Evolutionary conservation across 2,329 filamentous ascomycete genomes (phyloP), one percentile per base, ranked within the genome.

Genomic region (Alternaria ventricosa): DNA sequence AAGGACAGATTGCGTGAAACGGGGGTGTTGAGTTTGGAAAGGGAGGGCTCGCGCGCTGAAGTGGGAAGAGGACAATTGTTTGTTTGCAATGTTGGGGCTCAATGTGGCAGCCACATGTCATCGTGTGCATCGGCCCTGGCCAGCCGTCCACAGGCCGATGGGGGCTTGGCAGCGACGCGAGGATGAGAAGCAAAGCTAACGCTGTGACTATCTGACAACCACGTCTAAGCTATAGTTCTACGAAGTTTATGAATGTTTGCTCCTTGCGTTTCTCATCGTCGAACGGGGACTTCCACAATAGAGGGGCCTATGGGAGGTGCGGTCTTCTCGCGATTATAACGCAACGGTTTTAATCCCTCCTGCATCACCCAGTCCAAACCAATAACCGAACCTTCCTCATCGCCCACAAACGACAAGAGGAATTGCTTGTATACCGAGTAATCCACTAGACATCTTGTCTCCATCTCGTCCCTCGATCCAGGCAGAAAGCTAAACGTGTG

Each of bases 51-150:
- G 47, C 33, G 25, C 46, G 43, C 30, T 33, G 44, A 58, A 43
- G 55, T 20, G 45, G 54, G 27, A 60, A 60, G 60, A 33, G 54
- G 64, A 33, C 41, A 60, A 58, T 61, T 54, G 66, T 45, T 55
- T 62, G 57, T 63, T 57, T 57, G 61, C 64, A 41, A 25, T 66
- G 63, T 63, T 66, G 51, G 36, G 63, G 67, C 65, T 72, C 66
- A 61, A 72, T 68, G 63, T 64, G 70, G 65, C 62, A 70, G 67
- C 66, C 67, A 72, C 67, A 74, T 78, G 74, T 75, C 70, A 71
- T 76, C 70, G 72, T 71, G 75, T 70, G 69, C 67, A 72, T 74
- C 73, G 73, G 70, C 68, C 63, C 60, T 73, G 68, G 65, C 62
- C 36, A 56, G 64, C 61, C 36, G 55, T 60, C 69, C 65, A 70